These are phyloP conservation scores for Populus tomentosa DNA, from an alignment of 441 rosid species.

Conservation along the genomic window DNA sequence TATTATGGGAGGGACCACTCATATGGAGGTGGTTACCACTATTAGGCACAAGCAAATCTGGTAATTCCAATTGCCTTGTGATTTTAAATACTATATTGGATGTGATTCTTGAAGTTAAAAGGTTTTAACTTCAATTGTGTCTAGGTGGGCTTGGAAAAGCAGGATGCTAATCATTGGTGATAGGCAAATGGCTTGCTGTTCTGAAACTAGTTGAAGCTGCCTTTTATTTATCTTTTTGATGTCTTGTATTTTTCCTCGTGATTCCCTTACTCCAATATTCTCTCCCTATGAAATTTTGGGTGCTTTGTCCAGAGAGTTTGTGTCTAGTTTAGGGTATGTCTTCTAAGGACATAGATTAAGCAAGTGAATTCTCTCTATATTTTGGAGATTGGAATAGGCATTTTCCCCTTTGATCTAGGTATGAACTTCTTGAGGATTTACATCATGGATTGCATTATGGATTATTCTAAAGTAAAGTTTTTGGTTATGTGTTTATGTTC, in stretches of 20 bases:
- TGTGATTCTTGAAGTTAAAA: constrained; percentile 9
- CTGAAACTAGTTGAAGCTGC: constrained; percentile 20
- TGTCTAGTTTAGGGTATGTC: constrained; percentile 32
- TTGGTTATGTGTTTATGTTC: constrained; percentile 16
- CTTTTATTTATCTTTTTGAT: constrained; percentile 10
- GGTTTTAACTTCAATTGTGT: constrained; percentile 16
- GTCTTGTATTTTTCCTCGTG: constrained; percentile 7
- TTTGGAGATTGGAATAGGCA: constrained; percentile 23
- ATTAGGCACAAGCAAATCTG: constrained; percentile 25
- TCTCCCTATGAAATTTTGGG: neutral
- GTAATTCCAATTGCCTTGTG: constrained; percentile 27
- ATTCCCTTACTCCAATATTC: neutral
- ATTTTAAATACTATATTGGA: constrained; percentile 2
- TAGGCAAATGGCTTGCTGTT: constrained; percentile 32
- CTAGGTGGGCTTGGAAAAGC: constrained; percentile 40
- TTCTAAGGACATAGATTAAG: constrained; percentile 27
- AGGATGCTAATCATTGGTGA: constrained; percentile 22
- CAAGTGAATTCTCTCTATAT: constrained; percentile 13
- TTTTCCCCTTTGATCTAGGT: constrained; percentile 25
- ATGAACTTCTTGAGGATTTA: constrained; percentile 28
- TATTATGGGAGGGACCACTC: constrained; percentile 38
- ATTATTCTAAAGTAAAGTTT: constrained; percentile 18
- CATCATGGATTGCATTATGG: constrained; percentile 12
- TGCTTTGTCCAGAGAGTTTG: constrained; percentile 10
- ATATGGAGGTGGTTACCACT: constrained; percentile 45